phyloP scores from a whole-genome alignment of 2,329 filamentous ascomycete genomes.

The Stylonectria norvegica region DNA sequence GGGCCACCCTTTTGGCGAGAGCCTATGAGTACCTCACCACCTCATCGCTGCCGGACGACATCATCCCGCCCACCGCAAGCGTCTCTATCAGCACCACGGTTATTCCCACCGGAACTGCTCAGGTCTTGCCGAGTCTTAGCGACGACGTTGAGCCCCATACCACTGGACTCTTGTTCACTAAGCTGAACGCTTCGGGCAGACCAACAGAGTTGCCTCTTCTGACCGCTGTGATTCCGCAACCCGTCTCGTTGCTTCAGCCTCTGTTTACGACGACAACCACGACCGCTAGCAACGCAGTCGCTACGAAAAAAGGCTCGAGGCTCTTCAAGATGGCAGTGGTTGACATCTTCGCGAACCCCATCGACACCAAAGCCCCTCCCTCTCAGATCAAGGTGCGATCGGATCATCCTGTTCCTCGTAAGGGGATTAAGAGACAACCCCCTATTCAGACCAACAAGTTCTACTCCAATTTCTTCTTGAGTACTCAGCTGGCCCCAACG shows the following conservation, averaged over 20 bases:
- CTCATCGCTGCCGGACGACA: conserved; percentile 19
- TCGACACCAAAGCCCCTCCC: conserved; percentile 51
- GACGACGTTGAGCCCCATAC: conserved; percentile 30
- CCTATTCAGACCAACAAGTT: conserved; percentile 76
- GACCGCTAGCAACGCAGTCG: conserved; percentile 18
- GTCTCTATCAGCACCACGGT: conserved; percentile 25
- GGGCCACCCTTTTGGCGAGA: too few species aligned
- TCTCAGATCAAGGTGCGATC: conserved; percentile 42
- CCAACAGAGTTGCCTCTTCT: conserved; percentile 22
- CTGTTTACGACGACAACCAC: conserved; percentile 22
- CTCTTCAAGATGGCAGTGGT: conserved; percentile 26
- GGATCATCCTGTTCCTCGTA: conserved; percentile 58
- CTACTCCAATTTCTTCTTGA: conserved; percentile 77
- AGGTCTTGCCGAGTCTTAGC: conserved; percentile 29
- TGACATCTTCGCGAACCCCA: conserved; percentile 55
- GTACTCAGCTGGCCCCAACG: conserved; percentile 62
- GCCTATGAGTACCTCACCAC: conserved; percentile 23
- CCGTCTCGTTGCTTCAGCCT: conserved; percentile 32
- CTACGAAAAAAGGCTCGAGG: neutral
- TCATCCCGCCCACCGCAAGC: conserved; percentile 26
- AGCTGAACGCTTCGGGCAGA: conserved; percentile 18
- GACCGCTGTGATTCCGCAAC: conserved; percentile 34
- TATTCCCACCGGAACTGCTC: conserved; percentile 24
- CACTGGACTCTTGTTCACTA: conserved; percentile 28
- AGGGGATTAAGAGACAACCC: conserved; percentile 44